Conservation (phyloP, 2,329 filamentous ascomycete genomes). For the Ceratocystis alfenasii region DNA sequence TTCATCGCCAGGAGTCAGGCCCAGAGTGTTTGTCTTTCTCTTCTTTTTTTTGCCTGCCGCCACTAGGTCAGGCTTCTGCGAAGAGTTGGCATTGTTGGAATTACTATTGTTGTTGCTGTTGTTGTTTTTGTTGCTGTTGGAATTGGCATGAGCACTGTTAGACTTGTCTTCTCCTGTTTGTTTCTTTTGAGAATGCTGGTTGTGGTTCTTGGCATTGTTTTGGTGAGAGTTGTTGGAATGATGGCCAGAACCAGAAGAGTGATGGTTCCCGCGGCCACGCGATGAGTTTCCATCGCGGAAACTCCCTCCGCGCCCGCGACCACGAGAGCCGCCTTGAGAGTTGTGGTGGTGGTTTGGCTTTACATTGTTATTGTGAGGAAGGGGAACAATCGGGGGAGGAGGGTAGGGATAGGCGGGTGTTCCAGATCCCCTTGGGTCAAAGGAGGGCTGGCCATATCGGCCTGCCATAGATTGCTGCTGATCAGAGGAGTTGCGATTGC, state of each 20-base stretch:
- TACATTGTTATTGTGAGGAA: conserved; percentile 24
- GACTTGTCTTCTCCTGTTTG: conserved; percentile 14
- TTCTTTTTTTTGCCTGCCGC: conserved; percentile 55
- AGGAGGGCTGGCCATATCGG: conserved; percentile 18
- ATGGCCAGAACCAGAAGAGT: conserved; percentile 36
- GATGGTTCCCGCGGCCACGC: conserved; percentile 36
- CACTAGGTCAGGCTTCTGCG: conserved; percentile 32
- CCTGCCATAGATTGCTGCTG: conserved; percentile 19
- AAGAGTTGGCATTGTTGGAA: conserved; percentile 22
- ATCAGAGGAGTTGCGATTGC: conserved; percentile 15
- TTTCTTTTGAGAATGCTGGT: conserved; percentile 22
- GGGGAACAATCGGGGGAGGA: conserved; percentile 30
- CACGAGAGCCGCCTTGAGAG: conserved; percentile 24
- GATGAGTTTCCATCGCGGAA: conserved; percentile 29
- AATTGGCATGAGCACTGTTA: conserved; percentile 14
- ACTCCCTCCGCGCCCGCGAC: conserved; percentile 31
- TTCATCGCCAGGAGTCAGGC: conserved; percentile 55
- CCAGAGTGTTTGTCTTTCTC: conserved; percentile 58
- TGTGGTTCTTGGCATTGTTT: conserved; percentile 26
- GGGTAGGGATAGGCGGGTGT: conserved; percentile 31
- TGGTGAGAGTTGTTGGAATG: conserved; percentile 30
- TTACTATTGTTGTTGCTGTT: conserved; percentile 28
- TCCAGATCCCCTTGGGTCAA: conserved; percentile 16
- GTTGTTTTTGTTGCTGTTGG: conserved; percentile 28
- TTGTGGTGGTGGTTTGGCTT: conserved; percentile 27